Base-by-base conservation (phyloP, 2,329 filamentous ascomycete species). In the Talaromyces sp. region DNA sequence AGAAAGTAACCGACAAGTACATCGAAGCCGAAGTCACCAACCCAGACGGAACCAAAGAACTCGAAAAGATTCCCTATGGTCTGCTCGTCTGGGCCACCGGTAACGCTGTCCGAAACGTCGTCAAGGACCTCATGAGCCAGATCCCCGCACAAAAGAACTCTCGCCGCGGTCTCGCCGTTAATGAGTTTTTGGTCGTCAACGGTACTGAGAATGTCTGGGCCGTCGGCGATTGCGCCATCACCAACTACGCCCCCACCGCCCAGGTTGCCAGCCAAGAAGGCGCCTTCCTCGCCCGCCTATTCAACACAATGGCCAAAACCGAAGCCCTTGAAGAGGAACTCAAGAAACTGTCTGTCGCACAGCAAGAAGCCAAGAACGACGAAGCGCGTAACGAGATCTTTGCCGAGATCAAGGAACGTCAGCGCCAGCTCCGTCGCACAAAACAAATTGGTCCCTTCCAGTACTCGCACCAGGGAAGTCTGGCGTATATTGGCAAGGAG, bases 231-330 rank as follows among this genome's bases (percentile, higher is more conserved):
- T 99, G 95, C 78, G 94, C 94, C 63, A 90, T 98, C 59, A 95
- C 95, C 71, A 96, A 96, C 78, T 99, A 99, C 77, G 95, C 95
- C 35, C 95, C 95, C 41, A 99, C 95, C 9, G 95, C 95, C 35
- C 95, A 99, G 84, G 95, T 99, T 56, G 95, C 95, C 65, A 87
- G 91, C 10, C 95, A 99, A 82, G 95, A 99, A 82, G 95, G 95
- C 75, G 89, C 87, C 74, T 99, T 98, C 87, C 86, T 99, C 43
- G 95, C 93, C 47, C 89, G 92, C 69, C 88, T 99, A 67, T 97
- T 99, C 86, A 99, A 99, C 86, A 96, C 95, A 80, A 97, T 98
- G 92, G 95, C 93, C 77, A 96, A 93, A 86, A 96, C 92, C 2
- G 90, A 96, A 74, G 83, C 85, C 60, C 88, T 97, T 69, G 93